Base-by-base conservation (phyloP, 1,284 basidiomycete species). In the Apiotrichum montevideense region DNA sequence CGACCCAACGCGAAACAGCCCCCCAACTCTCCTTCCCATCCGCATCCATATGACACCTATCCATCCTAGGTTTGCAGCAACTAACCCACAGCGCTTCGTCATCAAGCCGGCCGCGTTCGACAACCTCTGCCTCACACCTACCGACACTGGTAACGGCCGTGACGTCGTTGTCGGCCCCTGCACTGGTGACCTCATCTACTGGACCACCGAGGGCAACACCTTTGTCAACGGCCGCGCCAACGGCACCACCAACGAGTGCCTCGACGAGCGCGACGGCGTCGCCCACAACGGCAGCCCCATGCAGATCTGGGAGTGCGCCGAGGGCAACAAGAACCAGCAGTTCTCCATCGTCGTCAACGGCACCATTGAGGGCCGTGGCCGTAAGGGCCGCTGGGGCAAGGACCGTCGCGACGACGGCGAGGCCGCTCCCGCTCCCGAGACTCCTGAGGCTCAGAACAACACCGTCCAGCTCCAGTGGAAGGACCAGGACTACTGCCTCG, bases 221-320 rank as follows among this genome's bases (percentile, higher is more conserved):
- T 56, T 75, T 29, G 60, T 67, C 48, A 43, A 69, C 35, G 63
- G 55, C 54, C 51, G 67, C 45, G 32, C 39, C 42, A n/a, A 14
- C 29, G 21, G 11, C 21, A 15, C 21, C 11, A 39, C 46, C 50
- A 52, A 52, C 39, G 51, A 50, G 14, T 59, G 56, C 52, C 53
- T 54, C 45, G 57, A 63, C 54, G 68, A 66, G 46, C 29, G 29
- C 29, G 66, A 72, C 58, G 70, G 66, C 39, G 58, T 55, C 3
- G 43, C 53, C 33, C 59, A 60, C 59, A 66, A 67, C 49, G 73
- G 73, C 14, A 75, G 67, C 64, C 57, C 58, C 39, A 39, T 64
- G 35, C 73, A 75, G 58, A 48, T 69, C 34, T 75, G 71, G 71
- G 58, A 54, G 15, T 72, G 71, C 62, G 67, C 56, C 62, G 32